Conservation (phyloP, 352 stramenopile genomes). For the Globisporangium rhizosaccharum region DNA sequence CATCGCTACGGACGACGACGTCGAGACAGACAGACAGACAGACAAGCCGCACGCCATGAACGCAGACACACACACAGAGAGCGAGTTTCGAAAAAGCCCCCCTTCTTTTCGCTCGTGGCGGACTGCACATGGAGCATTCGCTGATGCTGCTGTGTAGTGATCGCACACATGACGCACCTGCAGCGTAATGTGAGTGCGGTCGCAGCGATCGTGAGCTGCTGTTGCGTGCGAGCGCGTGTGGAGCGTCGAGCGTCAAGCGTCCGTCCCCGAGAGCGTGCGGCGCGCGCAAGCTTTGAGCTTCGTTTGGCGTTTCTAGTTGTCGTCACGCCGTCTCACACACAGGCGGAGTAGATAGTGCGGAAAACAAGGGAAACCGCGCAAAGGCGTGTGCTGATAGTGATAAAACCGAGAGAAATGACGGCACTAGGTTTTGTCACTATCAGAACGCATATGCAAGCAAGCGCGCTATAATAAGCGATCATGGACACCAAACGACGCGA, state of each 20-base stretch:
- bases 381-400: background rate
- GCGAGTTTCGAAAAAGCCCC: conserved; percentile 10
- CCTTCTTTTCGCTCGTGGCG: background rate
- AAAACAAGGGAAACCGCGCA: background rate
- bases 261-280: no score
- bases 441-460: no score
- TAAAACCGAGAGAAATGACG: no score
- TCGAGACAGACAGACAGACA: conserved; percentile 7
- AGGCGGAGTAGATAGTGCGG: background rate
- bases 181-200: no score
- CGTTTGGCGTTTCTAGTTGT: conserved; percentile 1
- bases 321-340: background rate
- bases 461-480: no score
- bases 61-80: conserved; percentile 6
- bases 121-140: background rate
- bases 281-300: background rate
- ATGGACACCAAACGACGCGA: no score
- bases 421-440: no score
- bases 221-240: background rate
- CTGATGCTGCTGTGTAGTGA: background rate
- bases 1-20: conserved; percentile 1
- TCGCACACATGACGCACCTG: background rate
- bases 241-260: background rate
- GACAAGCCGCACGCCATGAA: conserved; percentile 5
- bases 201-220: background rate